phyloP scores from a whole-genome alignment of 352 stramenopile genomes.

The Pythium chondricola region DNA sequence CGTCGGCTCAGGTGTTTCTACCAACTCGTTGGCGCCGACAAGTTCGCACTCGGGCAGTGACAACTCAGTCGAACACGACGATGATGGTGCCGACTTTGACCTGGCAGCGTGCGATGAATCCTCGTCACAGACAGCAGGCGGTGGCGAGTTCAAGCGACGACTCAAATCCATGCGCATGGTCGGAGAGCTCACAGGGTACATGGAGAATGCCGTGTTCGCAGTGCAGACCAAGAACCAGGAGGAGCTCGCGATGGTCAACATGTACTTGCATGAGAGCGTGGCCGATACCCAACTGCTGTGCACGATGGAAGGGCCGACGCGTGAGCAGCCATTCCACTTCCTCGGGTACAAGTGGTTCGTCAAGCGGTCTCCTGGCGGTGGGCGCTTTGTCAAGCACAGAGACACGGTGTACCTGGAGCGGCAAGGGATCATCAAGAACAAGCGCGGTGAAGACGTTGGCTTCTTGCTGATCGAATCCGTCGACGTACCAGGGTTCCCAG shows the following conservation, averaged over 20 bases:
- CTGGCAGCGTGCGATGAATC: slow-evolving; percentile 9
- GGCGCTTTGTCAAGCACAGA: slow-evolving; percentile 41
- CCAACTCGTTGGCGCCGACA: background rate
- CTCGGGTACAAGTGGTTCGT: slow-evolving; percentile 68
- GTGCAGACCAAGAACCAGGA: slow-evolving; percentile 44
- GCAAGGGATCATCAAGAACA: slow-evolving; percentile 32
- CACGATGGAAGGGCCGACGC: slow-evolving; percentile 40
- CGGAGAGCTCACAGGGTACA: slow-evolving; percentile 32
- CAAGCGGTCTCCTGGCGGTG: slow-evolving; percentile 32
- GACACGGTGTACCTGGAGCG: slow-evolving; percentile 58
- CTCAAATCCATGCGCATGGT: slow-evolving; percentile 32
- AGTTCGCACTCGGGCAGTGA: background rate
- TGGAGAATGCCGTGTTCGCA: slow-evolving; percentile 55
- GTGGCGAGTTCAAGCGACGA: background rate
- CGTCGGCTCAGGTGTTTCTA: background rate
- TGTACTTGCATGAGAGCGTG: slow-evolving; percentile 53
- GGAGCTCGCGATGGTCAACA: slow-evolving; percentile 45
- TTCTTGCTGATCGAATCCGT: slow-evolving; percentile 71
- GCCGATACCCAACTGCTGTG: slow-evolving; percentile 56
- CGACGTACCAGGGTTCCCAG: slow-evolving; percentile 42
- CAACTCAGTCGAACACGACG: background rate
- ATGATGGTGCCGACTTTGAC: background rate
- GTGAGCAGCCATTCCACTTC: slow-evolving; percentile 38
- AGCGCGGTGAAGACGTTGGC: slow-evolving; percentile 34
- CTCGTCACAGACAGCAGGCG: slow-evolving; percentile 8